Conservation (phyloP, 495 filamentous ascomycete genomes). For the Pseudomonodictys pantanalensis region DNA sequence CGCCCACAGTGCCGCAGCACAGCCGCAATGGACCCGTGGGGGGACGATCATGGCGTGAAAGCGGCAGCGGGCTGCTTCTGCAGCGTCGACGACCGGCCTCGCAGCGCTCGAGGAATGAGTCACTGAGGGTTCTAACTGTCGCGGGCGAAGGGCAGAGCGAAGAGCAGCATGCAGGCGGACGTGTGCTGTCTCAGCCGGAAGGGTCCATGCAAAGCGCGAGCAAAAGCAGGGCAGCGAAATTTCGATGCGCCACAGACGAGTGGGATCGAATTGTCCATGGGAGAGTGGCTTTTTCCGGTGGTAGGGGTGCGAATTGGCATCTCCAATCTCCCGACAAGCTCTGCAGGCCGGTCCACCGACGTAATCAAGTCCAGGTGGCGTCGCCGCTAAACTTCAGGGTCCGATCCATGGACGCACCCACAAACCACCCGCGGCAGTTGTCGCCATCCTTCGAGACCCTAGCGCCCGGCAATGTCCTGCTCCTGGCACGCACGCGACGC, state of each 20-base stretch:
- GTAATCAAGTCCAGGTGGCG: slow-evolving; percentile 26
- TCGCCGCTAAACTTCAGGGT: neutral
- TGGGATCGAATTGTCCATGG: no score
- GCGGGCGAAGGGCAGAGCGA: no score
- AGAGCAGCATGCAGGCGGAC: no score
- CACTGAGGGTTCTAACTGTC: neutral
- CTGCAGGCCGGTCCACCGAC: slow-evolving; percentile 25
- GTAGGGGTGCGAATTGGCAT: slow-evolving; percentile 1
- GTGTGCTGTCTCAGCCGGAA: no score
- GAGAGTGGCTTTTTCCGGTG: slow-evolving; percentile 3
- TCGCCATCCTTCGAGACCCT: no score
- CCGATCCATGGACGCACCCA: neutral
- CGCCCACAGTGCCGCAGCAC: neutral
- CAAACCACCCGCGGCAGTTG: neutral
- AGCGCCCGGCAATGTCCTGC: no score
- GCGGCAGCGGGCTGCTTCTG: neutral
- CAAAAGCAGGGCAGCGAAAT: neutral
- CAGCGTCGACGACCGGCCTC: neutral
- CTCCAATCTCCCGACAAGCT: slow-evolving; percentile 2
- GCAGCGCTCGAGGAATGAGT: neutral
- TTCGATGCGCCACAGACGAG: slow-evolving; percentile 1
- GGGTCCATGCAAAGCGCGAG: no score
- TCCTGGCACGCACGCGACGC: no score
- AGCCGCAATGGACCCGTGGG: neutral
- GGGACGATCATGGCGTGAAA: no score